A percentile compares a stretch with the other conserved stretches of the same genome.
These are phyloP conservation scores for Pythium oligandrum DNA, from an alignment of 352 stramenopile species.

Conservation along the genomic window DNA sequence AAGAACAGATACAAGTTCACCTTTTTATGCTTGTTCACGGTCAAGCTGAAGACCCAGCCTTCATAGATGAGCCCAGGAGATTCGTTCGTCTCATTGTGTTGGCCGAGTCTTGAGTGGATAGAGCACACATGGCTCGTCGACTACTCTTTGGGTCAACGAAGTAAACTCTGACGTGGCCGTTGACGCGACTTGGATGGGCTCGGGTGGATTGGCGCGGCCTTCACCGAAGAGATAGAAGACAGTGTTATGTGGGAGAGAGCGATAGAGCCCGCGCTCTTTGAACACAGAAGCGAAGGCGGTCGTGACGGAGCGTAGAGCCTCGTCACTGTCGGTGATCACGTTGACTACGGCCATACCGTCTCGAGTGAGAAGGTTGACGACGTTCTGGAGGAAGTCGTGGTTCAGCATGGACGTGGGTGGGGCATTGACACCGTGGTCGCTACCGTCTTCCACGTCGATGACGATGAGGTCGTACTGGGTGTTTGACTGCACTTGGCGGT, in stretches of 20 bases:
- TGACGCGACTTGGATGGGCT: background rate
- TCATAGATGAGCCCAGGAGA: too few relatives aligned
- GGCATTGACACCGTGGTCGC: background rate
- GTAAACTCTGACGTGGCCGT: background rate
- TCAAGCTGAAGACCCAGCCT: too few relatives aligned
- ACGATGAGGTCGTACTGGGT: constrained; percentile 37
- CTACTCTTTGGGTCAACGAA: background rate
- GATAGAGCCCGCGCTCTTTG: background rate
- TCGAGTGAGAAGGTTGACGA: background rate
- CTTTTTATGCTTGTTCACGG: too few relatives aligned
- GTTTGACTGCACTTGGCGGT: constrained; percentile 5
- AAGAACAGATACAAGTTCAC: too few relatives aligned
- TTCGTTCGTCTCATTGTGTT: too few relatives aligned
- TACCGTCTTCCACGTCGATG: constrained; percentile 55
- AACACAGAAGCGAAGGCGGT: background rate
- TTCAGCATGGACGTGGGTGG: background rate
- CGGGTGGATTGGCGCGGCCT: background rate
- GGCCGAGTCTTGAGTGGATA: too few relatives aligned
- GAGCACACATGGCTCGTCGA: too few relatives aligned
- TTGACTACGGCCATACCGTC: background rate
- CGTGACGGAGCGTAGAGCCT: background rate
- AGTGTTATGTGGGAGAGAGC: background rate
- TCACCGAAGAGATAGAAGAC: background rate
- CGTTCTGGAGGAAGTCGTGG: background rate
- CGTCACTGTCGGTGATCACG: background rate